phyloP scores from a whole-genome alignment of 2,329 filamentous ascomycete genomes.

The Penicillium verrucosum region DNA sequence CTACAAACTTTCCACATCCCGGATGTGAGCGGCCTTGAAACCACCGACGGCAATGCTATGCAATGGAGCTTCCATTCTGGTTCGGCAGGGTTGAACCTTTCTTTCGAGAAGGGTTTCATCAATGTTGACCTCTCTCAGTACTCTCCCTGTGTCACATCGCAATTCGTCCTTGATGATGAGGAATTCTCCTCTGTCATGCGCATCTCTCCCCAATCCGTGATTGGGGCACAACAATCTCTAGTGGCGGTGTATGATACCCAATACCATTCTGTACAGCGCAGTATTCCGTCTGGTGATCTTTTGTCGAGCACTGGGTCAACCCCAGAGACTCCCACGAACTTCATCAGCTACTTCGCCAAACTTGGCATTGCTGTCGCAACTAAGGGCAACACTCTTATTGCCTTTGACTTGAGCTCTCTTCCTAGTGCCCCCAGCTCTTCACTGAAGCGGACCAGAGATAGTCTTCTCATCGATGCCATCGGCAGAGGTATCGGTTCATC shows the following conservation, averaged over 20 bases:
- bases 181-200: slow-evolving; percentile 43
- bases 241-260: slow-evolving; percentile 48
- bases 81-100: slow-evolving; percentile 40
- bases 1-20: slow-evolving; percentile 38
- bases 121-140: slow-evolving; percentile 46
- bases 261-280: slow-evolving; percentile 46
- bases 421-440: slow-evolving; percentile 28
- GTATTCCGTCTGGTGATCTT: slow-evolving; percentile 35
- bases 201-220: slow-evolving; percentile 42
- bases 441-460: slow-evolving; percentile 41
- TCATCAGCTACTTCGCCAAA: slow-evolving; percentile 46
- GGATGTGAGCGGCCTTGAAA: slow-evolving; percentile 26
- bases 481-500: slow-evolving; percentile 40
- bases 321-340: slow-evolving; percentile 29
- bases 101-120: slow-evolving; percentile 40
- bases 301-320: slow-evolving; percentile 22
- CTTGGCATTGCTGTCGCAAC: slow-evolving; percentile 43
- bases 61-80: slow-evolving; percentile 43
- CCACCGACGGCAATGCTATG: slow-evolving; percentile 24
- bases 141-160: slow-evolving; percentile 37
- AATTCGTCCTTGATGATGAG: slow-evolving; percentile 39
- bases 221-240: slow-evolving; percentile 41
- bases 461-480: slow-evolving; percentile 43
- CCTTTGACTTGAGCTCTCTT: slow-evolving; percentile 42
- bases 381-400: slow-evolving; percentile 42